These are phyloP conservation scores for Rhododendron griersonianum DNA, from an alignment of 148 eudicot species.

Conservation along the genomic window DNA sequence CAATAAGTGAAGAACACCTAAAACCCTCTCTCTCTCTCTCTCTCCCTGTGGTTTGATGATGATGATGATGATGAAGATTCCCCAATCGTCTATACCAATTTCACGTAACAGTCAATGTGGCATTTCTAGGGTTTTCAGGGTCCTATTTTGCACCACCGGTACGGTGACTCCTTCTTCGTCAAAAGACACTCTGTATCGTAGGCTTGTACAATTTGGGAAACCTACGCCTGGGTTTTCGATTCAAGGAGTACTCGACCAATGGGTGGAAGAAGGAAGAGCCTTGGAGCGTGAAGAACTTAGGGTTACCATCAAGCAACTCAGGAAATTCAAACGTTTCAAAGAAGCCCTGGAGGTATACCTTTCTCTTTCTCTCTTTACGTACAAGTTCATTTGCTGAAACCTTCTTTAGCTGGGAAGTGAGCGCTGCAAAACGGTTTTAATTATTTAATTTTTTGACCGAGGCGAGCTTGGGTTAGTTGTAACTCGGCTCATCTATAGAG, in stretches of 20 bases:
- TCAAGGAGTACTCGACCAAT: slow-evolving; percentile 31
- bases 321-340: slow-evolving; percentile 24
- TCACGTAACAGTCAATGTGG: not conserved
- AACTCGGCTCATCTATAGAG: too few relatives aligned
- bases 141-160: not conserved
- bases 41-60: not conserved
- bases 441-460: too few relatives aligned
- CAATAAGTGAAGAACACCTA: not conserved
- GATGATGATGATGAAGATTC: slow-evolving; percentile 9
- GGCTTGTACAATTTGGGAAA: slow-evolving; percentile 25
- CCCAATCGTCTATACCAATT: not conserved
- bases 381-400: not conserved
- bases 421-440: not conserved
- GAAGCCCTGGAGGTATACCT: slow-evolving; percentile 40
- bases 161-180: slow-evolving; percentile 1
- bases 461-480: too few relatives aligned
- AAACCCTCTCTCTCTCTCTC: not conserved
- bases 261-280: slow-evolving; percentile 30
- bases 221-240: slow-evolving; percentile 22
- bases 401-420: not conserved
- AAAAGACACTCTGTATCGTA: slow-evolving; percentile 22
- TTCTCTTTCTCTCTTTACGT: not conserved
- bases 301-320: slow-evolving; percentile 19
- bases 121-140: slow-evolving; percentile 1
- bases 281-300: slow-evolving; percentile 10